Evolutionary conservation across 192 early-diverging fungal genomes (phyloP).

Genomic region (Entomortierella chlamydospora): DNA sequence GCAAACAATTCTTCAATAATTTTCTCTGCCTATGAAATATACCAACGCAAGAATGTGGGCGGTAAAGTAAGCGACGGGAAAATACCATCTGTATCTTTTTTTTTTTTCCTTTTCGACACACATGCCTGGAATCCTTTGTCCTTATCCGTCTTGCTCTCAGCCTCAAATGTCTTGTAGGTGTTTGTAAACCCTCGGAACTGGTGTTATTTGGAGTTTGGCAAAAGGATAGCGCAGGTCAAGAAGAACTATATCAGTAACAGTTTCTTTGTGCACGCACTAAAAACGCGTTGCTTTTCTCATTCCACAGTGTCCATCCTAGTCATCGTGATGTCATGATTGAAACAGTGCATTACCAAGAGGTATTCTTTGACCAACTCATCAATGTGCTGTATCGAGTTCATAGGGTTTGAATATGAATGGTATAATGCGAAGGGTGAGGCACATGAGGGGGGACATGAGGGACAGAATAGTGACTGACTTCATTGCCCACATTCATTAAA

Average conservation of each 20-base stretch:
- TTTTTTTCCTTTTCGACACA: background rate
- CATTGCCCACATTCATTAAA: conserved; percentile 12
- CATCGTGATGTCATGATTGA: background rate
- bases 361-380: conserved; percentile 77
- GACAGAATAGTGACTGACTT: conserved; percentile 2
- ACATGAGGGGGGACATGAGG: background rate
- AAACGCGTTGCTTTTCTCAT: too few species aligned
- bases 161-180: conserved; percentile 68
- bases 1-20: conserved; percentile 69
- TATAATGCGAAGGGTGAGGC: background rate
- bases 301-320: too few species aligned
- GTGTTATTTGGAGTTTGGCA: background rate
- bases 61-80: too few species aligned
- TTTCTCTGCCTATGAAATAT: conserved; percentile 64
- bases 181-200: conserved; percentile 73
- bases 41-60: background rate
- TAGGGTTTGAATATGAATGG: conserved; percentile 8
- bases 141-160: conserved; percentile 64
- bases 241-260: too few species aligned
- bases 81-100: background rate
- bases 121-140: conserved; percentile 71
- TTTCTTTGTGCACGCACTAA: too few species aligned
- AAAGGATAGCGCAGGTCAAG: too few species aligned
- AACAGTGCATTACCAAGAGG: conserved; percentile 60
- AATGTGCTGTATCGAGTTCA: conserved; percentile 72